Base-by-base conservation (phyloP, 164 flowering plant genomes). In the Macadamia tetraphylla region DNA sequence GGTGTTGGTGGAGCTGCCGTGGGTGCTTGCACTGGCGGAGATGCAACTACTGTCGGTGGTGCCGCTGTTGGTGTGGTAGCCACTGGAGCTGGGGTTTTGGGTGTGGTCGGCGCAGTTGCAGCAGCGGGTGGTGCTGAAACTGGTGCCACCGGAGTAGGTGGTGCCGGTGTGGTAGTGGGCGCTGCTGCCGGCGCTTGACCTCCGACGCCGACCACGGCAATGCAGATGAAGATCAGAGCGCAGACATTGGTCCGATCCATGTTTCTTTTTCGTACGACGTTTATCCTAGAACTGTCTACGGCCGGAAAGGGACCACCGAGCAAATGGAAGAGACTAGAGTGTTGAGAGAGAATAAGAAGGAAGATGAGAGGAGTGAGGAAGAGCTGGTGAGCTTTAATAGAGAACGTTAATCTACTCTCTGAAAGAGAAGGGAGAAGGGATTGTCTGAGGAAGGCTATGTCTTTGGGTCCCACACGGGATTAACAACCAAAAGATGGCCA, bases 111-210 rank as follows among this genome's bases (percentile, higher is more conserved):
- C 3, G 64, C 44, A 13, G 58, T 9, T 9, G 71, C 61, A 0
- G 79, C 8, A 11, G 74, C 52, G 10, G 81, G 43, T 8, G 79
- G 59, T 18, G 77, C 51, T 29, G 80, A 31, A 0, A 67, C 35
- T 7, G 79, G 75, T 17, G 76, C 18, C 0, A 31, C 43, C 18
- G 81, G 65, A 12, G 79, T 62, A 1, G 75, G 12, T 46, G 51
- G 51, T 0, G 51, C 60, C 0, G 81, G 78, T 0, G 85, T 64
- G 0, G 78, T 13, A 0, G 82, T 72, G 1, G 90, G 91, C n/a
- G 85, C 58, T 0, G 75, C 59, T 0, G 82, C 75, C 13, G 92
- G 92, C 10, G 85, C 18, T 61, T 86, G 90, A 14, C 81, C 88
- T 9, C 67, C 60, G 40, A 76, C 88, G 46, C 75, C 70, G 11